A percentile compares a stretch with the other conserved stretches of the same genome.
Evolutionary conservation across 2,329 filamentous ascomycete genomes (phyloP).

Genomic region (Penicillium sp.): DNA sequence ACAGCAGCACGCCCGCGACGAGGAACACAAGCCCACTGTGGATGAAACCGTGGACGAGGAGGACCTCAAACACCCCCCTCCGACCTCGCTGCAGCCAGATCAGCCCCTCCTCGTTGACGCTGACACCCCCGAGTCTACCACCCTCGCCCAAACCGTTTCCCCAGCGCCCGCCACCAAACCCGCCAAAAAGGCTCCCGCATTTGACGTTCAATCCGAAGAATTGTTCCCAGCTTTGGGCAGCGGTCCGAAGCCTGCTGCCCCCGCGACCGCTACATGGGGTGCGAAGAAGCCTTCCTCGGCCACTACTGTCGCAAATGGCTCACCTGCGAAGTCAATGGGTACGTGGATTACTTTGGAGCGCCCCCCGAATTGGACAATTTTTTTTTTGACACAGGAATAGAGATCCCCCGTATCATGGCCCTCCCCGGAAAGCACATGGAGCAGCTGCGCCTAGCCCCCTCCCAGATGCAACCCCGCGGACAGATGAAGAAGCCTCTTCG

Average conservation of each 20-base stretch:
- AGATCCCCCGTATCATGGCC: constrained; percentile 59
- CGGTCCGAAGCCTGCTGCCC: constrained; percentile 60
- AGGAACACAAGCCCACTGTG: constrained; percentile 64
- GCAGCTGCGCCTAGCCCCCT: constrained; percentile 68
- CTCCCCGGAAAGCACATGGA: constrained; percentile 83
- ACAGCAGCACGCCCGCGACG: constrained; percentile 52
- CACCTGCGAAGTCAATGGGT: constrained; percentile 51
- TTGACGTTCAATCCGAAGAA: constrained; percentile 87
- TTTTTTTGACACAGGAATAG: constrained; percentile 17
- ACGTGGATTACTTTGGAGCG: constrained; percentile 50
- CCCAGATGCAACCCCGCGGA: constrained; percentile 70
- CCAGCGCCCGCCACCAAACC: constrained; percentile 39
- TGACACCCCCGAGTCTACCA: constrained; percentile 16
- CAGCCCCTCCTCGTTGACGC: constrained; percentile 11
- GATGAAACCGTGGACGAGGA: constrained; percentile 84
- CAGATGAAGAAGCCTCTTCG: constrained; percentile 81
- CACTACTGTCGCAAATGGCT: constrained; percentile 44
- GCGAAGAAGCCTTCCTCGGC: constrained; percentile 54
- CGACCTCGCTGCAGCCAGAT: constrained; percentile 38
- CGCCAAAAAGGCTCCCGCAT: constrained; percentile 44
- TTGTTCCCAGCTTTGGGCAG: constrained; percentile 88
- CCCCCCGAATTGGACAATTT: constrained; percentile 21
- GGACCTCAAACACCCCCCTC: constrained; percentile 58
- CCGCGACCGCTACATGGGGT: constrained; percentile 73
- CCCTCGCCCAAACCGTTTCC: constrained; percentile 32